A percentile compares a stretch with the other conserved stretches of the same genome.
phyloP scores from a whole-genome alignment of 805 yeast genomes.

The Kodamaea sagamina region DNA sequence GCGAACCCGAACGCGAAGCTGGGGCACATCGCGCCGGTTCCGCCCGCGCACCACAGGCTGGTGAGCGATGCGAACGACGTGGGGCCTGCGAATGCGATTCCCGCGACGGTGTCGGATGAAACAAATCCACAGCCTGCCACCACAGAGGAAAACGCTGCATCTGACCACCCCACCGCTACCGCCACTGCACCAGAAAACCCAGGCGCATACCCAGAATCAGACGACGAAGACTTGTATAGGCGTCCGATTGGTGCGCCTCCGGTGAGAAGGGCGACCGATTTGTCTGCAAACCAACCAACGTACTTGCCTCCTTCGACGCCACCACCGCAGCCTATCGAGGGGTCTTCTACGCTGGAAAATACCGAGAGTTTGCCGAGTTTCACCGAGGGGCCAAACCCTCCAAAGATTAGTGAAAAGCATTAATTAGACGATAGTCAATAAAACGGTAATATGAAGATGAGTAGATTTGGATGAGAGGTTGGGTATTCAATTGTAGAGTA shows the following conservation, averaged over 20 bases:
- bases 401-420: constrained; percentile 11
- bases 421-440: not conserved
- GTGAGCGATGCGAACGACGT: constrained; percentile 17
- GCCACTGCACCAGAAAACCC: constrained; percentile 7
- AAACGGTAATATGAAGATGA: not conserved
- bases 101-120: constrained; percentile 13
- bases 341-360: constrained; percentile 13
- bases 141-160: not conserved
- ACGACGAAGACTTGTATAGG: constrained; percentile 17
- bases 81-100: constrained; percentile 17
- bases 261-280: not conserved
- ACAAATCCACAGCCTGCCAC: not conserved
- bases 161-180: not conserved
- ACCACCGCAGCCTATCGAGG: constrained; percentile 12
- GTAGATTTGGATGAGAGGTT: no score
- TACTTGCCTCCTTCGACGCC: constrained; percentile 10
- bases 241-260: constrained; percentile 16
- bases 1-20: constrained; percentile 34
- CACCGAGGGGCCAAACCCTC: constrained; percentile 16
- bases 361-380: constrained; percentile 18
- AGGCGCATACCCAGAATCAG: constrained; percentile 1
- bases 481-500: no score
- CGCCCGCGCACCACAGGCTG: constrained; percentile 25
- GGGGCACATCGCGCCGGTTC: constrained; percentile 19
- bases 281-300: not conserved